These are phyloP conservation scores for Leucosporidium creatinivorum DNA, from an alignment of 768 basidiomycete genomes.

Conservation along the genomic window DNA sequence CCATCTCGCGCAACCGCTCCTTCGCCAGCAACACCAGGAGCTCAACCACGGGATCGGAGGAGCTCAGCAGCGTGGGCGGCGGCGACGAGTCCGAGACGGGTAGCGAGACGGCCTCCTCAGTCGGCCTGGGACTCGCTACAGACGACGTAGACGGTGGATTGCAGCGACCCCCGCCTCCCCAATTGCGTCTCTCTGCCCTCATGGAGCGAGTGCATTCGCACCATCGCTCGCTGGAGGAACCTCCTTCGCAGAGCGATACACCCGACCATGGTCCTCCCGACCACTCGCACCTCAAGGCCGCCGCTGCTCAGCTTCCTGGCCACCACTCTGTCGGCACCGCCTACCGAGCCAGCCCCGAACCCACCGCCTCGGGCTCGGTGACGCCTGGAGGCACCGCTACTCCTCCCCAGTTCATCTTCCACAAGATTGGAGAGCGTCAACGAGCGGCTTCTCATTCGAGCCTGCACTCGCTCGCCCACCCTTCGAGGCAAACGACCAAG, in stretches of 20 bases:
- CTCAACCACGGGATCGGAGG: too few species aligned
- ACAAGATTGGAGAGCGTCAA: constrained; percentile 29
- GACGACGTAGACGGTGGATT: background rate
- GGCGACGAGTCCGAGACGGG: background rate
- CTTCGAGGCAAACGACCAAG: constrained; percentile 41
- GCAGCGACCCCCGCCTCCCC: background rate
- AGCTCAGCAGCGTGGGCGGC: background rate
- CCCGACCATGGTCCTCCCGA: constrained; percentile 24
- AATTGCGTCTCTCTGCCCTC: constrained; percentile 6
- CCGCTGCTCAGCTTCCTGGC: constrained; percentile 21
- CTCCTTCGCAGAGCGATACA: background rate
- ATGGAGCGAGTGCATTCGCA: constrained; percentile 29
- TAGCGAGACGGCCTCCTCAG: background rate
- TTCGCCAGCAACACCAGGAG: background rate
- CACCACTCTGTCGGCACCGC: background rate
- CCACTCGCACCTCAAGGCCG: constrained; percentile 17
- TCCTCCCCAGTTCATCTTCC: constrained; percentile 38
- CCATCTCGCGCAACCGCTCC: constrained; percentile 1
- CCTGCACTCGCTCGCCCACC: constrained; percentile 35
- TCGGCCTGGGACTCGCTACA: background rate
- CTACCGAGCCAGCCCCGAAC: constrained; percentile 1
- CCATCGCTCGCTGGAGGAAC: constrained; percentile 27
- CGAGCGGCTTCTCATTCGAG: constrained; percentile 26
- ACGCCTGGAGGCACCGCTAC: constrained; percentile 33
- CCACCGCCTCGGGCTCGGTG: constrained; percentile 9